Conservation (phyloP, 441 rosid genomes). For the Syzygium syzygioides region DNA sequence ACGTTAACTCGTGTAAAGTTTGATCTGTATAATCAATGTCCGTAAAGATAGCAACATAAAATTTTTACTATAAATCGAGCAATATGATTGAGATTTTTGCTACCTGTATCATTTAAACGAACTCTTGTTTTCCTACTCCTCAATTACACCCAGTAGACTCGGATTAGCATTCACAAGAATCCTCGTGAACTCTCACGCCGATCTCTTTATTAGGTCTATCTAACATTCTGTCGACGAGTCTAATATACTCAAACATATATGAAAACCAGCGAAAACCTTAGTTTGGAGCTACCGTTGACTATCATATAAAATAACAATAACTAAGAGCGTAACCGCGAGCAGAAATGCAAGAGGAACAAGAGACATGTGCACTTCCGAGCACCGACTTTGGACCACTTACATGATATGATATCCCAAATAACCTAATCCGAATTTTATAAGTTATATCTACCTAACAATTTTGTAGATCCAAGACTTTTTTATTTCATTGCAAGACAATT, state of each 20-base stretch:
- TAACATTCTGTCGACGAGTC: not conserved
- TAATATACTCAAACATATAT: not conserved
- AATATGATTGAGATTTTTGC: rapidly evolving
- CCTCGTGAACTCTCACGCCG: rapidly evolving
- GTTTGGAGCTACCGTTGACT: not conserved
- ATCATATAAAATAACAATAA: not conserved
- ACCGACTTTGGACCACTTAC: not conserved
- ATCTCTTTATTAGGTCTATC: not conserved
- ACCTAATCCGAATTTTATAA: not conserved
- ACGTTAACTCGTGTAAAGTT: not conserved
- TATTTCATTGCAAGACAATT: not conserved
- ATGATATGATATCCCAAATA: not conserved
- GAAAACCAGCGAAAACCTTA: not conserved
- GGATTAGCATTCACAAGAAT: not conserved
- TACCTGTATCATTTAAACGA: not conserved
- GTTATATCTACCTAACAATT: not conserved
- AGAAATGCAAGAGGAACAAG: not conserved
- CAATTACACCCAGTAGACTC: not conserved
- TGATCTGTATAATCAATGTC: rapidly evolving
- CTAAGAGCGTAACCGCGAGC: not conserved
- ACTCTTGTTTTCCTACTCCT: not conserved
- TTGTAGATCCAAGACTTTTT: not conserved
- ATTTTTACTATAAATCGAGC: not conserved
- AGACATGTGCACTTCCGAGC: not conserved
- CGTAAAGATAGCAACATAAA: not conserved